phyloP scores from a whole-genome alignment of 441 rosid species.

The Populus trichocarpa region DNA sequence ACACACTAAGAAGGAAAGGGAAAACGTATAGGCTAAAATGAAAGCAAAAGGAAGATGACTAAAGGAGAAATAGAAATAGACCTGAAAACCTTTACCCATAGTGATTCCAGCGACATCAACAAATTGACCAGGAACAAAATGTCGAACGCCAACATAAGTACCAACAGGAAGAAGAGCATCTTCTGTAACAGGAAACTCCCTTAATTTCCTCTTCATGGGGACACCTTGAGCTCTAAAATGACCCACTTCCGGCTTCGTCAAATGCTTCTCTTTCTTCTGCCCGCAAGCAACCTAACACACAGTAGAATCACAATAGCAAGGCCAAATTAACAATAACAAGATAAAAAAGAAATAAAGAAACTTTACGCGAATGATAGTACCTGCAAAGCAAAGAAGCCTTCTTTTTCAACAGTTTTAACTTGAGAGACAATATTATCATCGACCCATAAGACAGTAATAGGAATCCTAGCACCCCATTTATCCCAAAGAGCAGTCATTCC shows the following conservation, averaged over 20 bases:
- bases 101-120: slow-evolving; percentile 90
- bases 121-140: slow-evolving; percentile 88
- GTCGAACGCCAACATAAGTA: slow-evolving; percentile 66
- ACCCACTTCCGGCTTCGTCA: slow-evolving; percentile 88
- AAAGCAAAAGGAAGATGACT: neutral
- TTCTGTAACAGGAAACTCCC: slow-evolving; percentile 90
- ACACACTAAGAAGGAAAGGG: too few relatives aligned
- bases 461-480: slow-evolving; percentile 95
- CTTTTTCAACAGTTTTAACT: slow-evolving; percentile 87
- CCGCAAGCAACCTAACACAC: slow-evolving; percentile 88
- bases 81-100: slow-evolving; percentile 96
- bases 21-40: neutral
- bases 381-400: slow-evolving; percentile 84
- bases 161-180: slow-evolving; percentile 95
- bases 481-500: slow-evolving; percentile 96
- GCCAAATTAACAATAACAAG: neutral
- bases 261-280: slow-evolving; percentile 92
- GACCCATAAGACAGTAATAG: slow-evolving; percentile 75
- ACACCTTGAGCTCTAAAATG: slow-evolving; percentile 97
- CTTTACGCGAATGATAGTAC: slow-evolving; percentile 25
- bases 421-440: slow-evolving; percentile 93
- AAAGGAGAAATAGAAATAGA: slow-evolving; percentile 11
- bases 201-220: slow-evolving; percentile 86
- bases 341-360: neutral
- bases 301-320: slow-evolving; percentile 26